Conservation (phyloP, 768 basidiomycete genomes). For the Russula virescens region DNA sequence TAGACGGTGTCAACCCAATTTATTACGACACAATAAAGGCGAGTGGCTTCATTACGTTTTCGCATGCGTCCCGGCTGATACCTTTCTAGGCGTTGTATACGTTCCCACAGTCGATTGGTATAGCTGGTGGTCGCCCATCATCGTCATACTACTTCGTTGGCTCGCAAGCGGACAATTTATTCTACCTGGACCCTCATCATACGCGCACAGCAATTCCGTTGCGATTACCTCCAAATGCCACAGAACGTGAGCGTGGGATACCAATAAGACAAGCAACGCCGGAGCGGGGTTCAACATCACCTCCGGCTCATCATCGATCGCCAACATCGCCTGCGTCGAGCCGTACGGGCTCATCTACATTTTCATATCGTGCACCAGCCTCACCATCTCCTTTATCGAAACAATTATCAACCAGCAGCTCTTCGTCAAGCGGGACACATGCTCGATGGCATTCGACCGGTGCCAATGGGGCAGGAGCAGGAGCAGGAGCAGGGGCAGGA, state of each 20-base stretch:
- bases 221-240: conserved; percentile 40
- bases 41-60: conserved; percentile 16
- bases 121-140: conserved; percentile 94
- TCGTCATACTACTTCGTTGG: conserved; percentile 98
- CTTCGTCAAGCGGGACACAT: conserved; percentile 32
- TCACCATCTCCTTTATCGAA: conserved; percentile 65
- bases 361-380: conserved; percentile 52
- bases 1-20: conserved; percentile 92
- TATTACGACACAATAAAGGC: conserved; percentile 86
- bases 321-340: conserved; percentile 26
- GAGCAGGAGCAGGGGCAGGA: too few species aligned
- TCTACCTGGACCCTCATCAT: conserved; percentile 79
- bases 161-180: conserved; percentile 79
- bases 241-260: conserved; percentile 7
- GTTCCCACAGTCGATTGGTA: conserved; percentile 93
- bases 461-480: conserved; percentile 31
- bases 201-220: conserved; percentile 72
- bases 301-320: conserved; percentile 25
- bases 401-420: conserved; percentile 46
- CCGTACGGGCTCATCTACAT: conserved; percentile 31
- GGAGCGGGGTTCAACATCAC: conserved; percentile 10
- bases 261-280: conserved; percentile 20
- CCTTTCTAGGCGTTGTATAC: conserved; percentile 70
- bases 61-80: background rate
- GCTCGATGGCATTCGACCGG: conserved; percentile 33